Conservation (phyloP, 202 grass and related monocot genomes). For the Cymbopogon flexuosus region DNA sequence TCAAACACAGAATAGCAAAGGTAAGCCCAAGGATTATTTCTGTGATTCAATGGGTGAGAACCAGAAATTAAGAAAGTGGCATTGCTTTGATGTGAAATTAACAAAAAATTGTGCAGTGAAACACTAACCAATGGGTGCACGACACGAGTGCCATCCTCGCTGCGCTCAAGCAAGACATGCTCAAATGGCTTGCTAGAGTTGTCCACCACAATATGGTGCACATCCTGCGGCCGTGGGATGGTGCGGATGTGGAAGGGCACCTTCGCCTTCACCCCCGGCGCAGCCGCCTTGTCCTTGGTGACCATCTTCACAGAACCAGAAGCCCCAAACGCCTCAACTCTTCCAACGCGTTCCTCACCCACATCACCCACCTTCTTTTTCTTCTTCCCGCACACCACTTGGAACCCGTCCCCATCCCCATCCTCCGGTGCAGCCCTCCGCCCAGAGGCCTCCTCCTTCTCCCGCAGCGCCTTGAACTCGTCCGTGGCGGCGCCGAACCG, state of each 20-base stretch:
- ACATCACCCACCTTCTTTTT: slow-evolving; percentile 40
- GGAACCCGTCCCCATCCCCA: slow-evolving; percentile 53
- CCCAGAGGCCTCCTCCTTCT: slow-evolving; percentile 51
- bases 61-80: not conserved
- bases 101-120: not conserved
- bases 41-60: not conserved
- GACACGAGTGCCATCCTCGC: slow-evolving; percentile 47
- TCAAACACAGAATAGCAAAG: not conserved
- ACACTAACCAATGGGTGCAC: slow-evolving; percentile 79
- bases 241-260: slow-evolving; percentile 87
- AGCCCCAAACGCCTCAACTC: slow-evolving; percentile 16
- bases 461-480: slow-evolving; percentile 60
- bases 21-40: not conserved
- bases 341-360: not conserved
- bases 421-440: slow-evolving; percentile 26
- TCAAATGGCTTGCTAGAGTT: slow-evolving; percentile 77
- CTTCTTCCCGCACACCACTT: slow-evolving; percentile 68
- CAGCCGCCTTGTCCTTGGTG: slow-evolving; percentile 51
- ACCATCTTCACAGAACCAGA: slow-evolving; percentile 58
- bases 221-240: slow-evolving; percentile 66
- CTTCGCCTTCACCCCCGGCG: slow-evolving; percentile 46
- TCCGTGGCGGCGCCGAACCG: slow-evolving; percentile 61
- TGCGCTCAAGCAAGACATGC: slow-evolving; percentile 72
- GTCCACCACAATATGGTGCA: slow-evolving; percentile 71
- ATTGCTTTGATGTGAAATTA: slow-evolving; percentile 1